phyloP scores from a whole-genome alignment of 306 rosid species.

The Sechiopsis laciniata region DNA sequence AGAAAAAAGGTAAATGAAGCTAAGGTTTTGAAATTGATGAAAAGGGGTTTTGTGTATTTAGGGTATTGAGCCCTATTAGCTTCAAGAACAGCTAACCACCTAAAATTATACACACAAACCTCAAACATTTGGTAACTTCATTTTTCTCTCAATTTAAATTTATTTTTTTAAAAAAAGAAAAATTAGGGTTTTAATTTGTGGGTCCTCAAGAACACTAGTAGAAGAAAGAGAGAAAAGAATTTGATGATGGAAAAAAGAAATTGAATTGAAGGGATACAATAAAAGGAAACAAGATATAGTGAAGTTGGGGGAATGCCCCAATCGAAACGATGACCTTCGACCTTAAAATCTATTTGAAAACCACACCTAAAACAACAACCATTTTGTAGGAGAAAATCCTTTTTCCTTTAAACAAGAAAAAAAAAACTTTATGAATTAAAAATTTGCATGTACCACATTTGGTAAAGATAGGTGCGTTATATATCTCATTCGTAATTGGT shows the following conservation, averaged over 20 bases:
- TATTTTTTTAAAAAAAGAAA: too few relatives aligned
- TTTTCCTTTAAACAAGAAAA: too few relatives aligned
- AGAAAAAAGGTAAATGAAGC: background rate
- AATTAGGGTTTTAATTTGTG: conserved; percentile 3
- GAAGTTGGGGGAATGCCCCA: conserved; percentile 43
- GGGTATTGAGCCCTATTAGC: conserved; percentile 29
- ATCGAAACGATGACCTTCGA: conserved; percentile 48
- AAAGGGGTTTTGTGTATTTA: conserved; percentile 39
- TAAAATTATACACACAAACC: conserved; percentile 2
- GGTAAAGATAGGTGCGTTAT: too few relatives aligned
- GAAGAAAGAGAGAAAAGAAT: conserved; percentile 9
- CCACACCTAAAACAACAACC: conserved; percentile 35
- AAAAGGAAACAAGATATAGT: conserved; percentile 29
- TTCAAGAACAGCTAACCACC: conserved; percentile 45
- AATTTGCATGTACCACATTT: too few relatives aligned
- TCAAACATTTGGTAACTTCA: background rate
- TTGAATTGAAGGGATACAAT: conserved; percentile 20
- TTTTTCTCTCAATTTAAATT: background rate
- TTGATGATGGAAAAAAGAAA: conserved; percentile 2
- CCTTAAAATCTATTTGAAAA: conserved; percentile 47
- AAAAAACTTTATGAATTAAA: too few relatives aligned
- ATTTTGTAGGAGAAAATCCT: too few relatives aligned
- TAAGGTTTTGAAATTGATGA: conserved; percentile 49
- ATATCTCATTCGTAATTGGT: too few relatives aligned
- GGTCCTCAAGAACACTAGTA: conserved; percentile 25